phyloP scores from a whole-genome alignment of 495 filamentous ascomycete species.

The Daldinia vernicosa region DNA sequence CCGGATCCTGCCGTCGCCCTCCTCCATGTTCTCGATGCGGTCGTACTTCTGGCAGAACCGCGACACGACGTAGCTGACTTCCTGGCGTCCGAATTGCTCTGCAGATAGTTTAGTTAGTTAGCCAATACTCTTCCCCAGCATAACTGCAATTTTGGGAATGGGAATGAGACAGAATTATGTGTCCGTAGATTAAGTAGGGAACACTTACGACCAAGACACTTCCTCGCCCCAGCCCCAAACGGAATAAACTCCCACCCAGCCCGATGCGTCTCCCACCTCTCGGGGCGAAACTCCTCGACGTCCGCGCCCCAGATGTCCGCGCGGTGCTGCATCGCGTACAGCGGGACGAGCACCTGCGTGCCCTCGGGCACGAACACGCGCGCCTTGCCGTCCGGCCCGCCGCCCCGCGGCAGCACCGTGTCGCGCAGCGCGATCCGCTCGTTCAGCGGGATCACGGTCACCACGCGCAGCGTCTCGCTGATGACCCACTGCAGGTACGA shows the following conservation, averaged over 20 bases:
- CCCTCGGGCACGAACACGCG: conserved; percentile 45
- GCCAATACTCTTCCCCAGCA: neutral
- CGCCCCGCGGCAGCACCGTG: conserved; percentile 59
- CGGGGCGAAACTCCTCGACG: conserved; percentile 42
- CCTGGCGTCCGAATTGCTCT: conserved; percentile 58
- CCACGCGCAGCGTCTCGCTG: conserved; percentile 56
- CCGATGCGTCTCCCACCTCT: conserved; percentile 46
- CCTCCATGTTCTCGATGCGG: conserved; percentile 50
- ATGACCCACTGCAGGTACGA: conserved; percentile 60
- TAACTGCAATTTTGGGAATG: neutral
- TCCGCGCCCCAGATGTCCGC: conserved; percentile 53
- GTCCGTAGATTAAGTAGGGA: neutral
- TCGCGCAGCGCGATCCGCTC: conserved; percentile 55
- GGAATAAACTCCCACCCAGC: conserved; percentile 53
- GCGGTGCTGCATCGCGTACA: conserved; percentile 48
- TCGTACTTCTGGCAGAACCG: conserved; percentile 58
- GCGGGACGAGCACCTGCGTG: conserved; percentile 48
- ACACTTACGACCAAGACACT: conserved; percentile 45
- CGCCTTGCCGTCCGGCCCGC: conserved; percentile 44
- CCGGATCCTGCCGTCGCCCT: conserved; percentile 44
- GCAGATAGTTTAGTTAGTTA: neutral
- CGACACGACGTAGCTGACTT: conserved; percentile 54
- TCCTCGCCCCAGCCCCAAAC: conserved; percentile 35
- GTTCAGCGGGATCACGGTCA: conserved; percentile 53
- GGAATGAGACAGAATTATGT: neutral